Conservation (phyloP, 2,329 filamentous ascomycete species). For the Penicillium crustosum region DNA sequence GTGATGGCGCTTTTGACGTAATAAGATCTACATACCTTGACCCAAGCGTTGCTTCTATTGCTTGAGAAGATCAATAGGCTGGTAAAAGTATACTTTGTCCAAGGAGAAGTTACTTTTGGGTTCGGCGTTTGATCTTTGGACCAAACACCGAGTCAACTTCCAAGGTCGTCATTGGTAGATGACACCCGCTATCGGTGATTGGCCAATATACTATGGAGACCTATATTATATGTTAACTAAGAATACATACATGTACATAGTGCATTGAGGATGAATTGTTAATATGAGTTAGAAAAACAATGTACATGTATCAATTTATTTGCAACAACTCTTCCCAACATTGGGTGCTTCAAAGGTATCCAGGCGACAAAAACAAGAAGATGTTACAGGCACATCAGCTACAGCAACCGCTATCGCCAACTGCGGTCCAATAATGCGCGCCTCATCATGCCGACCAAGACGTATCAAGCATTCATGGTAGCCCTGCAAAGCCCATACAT, state of each 20-base stretch:
- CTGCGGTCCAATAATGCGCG: slow-evolving; percentile 49
- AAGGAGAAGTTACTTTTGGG: not conserved
- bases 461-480: slow-evolving; percentile 67
- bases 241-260: not conserved
- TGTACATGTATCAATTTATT: slow-evolving; percentile 4
- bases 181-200: not conserved
- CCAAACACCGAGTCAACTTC: not conserved
- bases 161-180: not conserved
- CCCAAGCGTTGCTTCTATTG: not conserved
- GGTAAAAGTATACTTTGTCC: not conserved
- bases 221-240: not conserved
- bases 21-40: not conserved
- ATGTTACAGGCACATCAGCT: slow-evolving; percentile 59
- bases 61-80: not conserved
- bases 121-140: slow-evolving; percentile 1
- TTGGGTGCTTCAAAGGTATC: slow-evolving; percentile 15
- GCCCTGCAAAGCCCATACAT: slow-evolving; percentile 74
- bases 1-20: too few species aligned
- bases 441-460: slow-evolving; percentile 53
- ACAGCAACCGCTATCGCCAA: slow-evolving; percentile 54
- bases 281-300: not conserved
- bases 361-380: slow-evolving; percentile 59
- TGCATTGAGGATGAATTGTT: not conserved
- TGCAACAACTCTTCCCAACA: slow-evolving; percentile 13
- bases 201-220: not conserved